phyloP scores from a whole-genome alignment of 1,284 basidiomycete species.

The Ceratobasidium sp. region DNA sequence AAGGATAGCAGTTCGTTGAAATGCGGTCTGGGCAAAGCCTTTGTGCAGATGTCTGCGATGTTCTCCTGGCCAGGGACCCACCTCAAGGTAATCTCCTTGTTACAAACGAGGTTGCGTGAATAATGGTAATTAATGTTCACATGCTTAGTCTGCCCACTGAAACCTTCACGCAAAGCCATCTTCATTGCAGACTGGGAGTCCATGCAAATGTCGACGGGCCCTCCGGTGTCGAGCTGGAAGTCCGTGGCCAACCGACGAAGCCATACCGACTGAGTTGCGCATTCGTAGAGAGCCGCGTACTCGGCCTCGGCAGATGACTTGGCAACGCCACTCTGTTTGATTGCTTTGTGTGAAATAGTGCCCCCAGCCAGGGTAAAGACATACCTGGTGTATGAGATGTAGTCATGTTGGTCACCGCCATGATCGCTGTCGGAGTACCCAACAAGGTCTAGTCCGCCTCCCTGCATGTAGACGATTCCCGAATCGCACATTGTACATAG shows the following conservation, averaged over 20 bases:
- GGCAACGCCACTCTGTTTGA: slow-evolving; percentile 48
- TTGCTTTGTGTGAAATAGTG: slow-evolving; percentile 49
- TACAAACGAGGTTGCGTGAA: neutral
- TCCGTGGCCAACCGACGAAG: neutral
- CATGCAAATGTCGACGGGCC: neutral
- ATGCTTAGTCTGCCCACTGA: neutral
- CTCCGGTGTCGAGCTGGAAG: neutral
- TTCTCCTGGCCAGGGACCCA: neutral
- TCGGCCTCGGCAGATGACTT: slow-evolving; percentile 51
- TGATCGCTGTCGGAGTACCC: slow-evolving; percentile 48
- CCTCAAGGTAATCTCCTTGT: neutral
- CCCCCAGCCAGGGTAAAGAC: slow-evolving; percentile 44
- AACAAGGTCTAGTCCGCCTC: slow-evolving; percentile 41
- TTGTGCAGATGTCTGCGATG: neutral
- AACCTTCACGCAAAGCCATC: neutral
- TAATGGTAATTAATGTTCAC: neutral
- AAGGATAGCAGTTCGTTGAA: neutral
- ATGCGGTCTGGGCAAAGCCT: neutral
- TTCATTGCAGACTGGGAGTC: neutral
- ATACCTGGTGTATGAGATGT: slow-evolving; percentile 47
- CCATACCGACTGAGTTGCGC: neutral
- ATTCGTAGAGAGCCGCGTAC: slow-evolving; percentile 48
- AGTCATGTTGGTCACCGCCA: slow-evolving; percentile 41
- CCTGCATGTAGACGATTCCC: slow-evolving; percentile 24
- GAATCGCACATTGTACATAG: no score